Base-by-base conservation (phyloP, 208 protist genomes). In the Angomonas deanei region DNA sequence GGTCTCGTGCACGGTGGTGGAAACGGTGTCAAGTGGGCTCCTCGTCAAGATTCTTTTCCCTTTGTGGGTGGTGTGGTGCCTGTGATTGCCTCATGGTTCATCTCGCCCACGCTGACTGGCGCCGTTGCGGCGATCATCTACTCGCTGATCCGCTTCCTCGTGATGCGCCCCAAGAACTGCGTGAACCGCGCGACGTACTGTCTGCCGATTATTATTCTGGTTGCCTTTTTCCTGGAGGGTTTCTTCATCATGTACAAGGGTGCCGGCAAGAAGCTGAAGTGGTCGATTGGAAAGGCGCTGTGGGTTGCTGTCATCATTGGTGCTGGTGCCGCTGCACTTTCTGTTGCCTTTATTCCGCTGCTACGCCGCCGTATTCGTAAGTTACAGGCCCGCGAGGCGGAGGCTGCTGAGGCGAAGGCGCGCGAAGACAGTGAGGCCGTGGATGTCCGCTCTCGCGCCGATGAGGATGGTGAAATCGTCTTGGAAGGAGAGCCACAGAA, bases 201-300 rank as follows among this genome's bases (percentile, higher is more conserved):
- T 17, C 62, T 86, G 23, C 80, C 80, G 8, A 31, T 86, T 28
- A 72, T 82, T 70, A 70, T 82, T n/a, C 17, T 19, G 13, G 31
- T 86, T 6, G 62, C 80, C 32, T 82, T 82, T 60, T 86, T 86
- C 56, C 64, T 86, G 24, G 80, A 86, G 76, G 57, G 64, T 10
- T 86, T 86, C 72, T 86, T 86, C 39, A 64, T 86, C 26, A 74
- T 86, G 21, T 86, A 72, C 63, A 86, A 86, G 69, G 79, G 79
- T 34, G 79, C 75, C 6, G 65, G 57, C 28, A 71, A 61, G n/a
- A 68, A 66, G n/a, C 72, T 86, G n/a, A 53, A 86, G 49, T 86
- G 79, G 79, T 27, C 38, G 0, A 63, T 72, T 8, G 36, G 59
- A 3, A 72, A 80, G 61, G 72, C 75, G n/a, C 52, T 62, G 36